Evolutionary conservation across 140 eudicot genomes (phyloP), one percentile per base, ranked within the genome.

Genomic region (Anethum foeniculum): DNA sequence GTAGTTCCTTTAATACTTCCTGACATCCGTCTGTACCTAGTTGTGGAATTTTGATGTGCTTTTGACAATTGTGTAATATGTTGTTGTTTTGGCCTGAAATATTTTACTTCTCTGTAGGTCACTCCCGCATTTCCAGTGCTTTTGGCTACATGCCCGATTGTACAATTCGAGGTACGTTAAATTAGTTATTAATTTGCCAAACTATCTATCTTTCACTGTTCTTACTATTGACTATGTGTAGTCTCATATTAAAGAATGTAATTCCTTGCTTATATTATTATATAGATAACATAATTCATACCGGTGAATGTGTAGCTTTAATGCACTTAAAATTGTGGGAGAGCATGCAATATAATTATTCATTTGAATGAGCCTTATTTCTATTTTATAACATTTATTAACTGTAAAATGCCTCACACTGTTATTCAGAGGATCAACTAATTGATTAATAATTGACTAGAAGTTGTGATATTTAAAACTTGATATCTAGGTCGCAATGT

Each of bases 81-180:
- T 8, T 51, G 4, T 39, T n/a, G 0, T 5, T 19, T 60, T 30
- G 65, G 47, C 49, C 27, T 81, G 51, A 69, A 68, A 36, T 56
- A 51, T 85, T 36, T 41, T 68, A 77, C 78, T 28, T 52, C 25
- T 80, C 58, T 86, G 82, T 80, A 94, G 98, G 97, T 94, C 69
- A 94, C 98, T 76, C 98, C 98, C 52, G 85, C 97, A 43, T 92
- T 92, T 76, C 97, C 98, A 6, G 85, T 90, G 75, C 78, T 88
- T 34, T 73, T 92, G 82, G 88, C 96, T 76, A 84, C 97, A 77
- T 75, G 89, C 80, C 97, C 98, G 12, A 84, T 92, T 79, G 68
- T 92, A 79, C 96, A 92, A 79, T 94, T 94, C 79, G 98, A 94
- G 97, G 98, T 94, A 79, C 62, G 78, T 82, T 34, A 80, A 6